These are phyloP conservation scores for Rhizopogon roseolus DNA, from an alignment of 768 basidiomycete genomes.

Conservation along the genomic window DNA sequence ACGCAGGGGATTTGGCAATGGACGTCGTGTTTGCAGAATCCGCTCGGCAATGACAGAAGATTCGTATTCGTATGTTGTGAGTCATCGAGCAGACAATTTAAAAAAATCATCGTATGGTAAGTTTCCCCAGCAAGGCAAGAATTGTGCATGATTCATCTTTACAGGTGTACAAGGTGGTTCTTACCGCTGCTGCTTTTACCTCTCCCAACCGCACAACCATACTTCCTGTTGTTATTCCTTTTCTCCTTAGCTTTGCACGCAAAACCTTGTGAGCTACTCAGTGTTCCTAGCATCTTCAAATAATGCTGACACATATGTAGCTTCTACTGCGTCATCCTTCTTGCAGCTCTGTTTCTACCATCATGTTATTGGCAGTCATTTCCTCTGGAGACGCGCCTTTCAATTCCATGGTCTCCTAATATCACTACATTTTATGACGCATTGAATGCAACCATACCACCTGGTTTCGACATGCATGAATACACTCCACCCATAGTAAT, in stretches of 20 bases:
- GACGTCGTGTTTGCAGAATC: no score
- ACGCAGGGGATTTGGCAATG: no score
- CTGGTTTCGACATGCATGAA: slow-evolving; percentile 31
- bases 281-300: neutral
- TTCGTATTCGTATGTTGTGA: no score
- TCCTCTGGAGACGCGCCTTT: slow-evolving; percentile 56
- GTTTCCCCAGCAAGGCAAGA: slow-evolving; percentile 18
- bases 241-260: slow-evolving; percentile 77
- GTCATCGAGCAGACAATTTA: neutral
- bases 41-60: no score
- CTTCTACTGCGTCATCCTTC: slow-evolving; percentile 82
- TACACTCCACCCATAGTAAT: slow-evolving; percentile 54
- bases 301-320: slow-evolving; percentile 33
- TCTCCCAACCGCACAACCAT: slow-evolving; percentile 75
- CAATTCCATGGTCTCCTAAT: slow-evolving; percentile 63
- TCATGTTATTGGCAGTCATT: slow-evolving; percentile 91
- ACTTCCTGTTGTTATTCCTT: slow-evolving; percentile 72
- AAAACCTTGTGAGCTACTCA: slow-evolving; percentile 60
- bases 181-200: slow-evolving; percentile 73
- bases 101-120: slow-evolving; percentile 47
- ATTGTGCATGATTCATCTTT: slow-evolving; percentile 1
- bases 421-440: slow-evolving; percentile 73
- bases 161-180: slow-evolving; percentile 85
- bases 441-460: slow-evolving; percentile 42
- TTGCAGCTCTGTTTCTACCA: slow-evolving; percentile 78